Base-by-base conservation (phyloP, 2,329 filamentous ascomycete genomes). In the Eutypa lata region DNA sequence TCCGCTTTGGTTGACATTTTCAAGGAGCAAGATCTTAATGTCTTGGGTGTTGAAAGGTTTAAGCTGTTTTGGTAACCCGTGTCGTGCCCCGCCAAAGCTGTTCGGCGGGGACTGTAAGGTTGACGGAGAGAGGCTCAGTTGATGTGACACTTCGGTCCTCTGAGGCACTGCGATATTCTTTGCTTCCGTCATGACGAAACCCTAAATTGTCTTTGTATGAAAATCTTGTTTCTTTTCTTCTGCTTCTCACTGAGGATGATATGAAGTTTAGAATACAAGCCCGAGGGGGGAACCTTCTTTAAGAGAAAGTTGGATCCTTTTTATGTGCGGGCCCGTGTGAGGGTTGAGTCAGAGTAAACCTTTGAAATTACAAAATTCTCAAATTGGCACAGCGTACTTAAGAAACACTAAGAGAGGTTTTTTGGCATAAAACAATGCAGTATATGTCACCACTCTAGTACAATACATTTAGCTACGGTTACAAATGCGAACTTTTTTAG, bases 1-100 rank as follows among this genome's bases (percentile, higher is more conserved):
- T 14, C 94, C 94, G 22, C 91, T 90, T 73, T 90, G 78, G 71
- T 99, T 99, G 67, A 99, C 90, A 73, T 97, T 99, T 71, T 99
- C 94, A 31, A 99, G 78, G 18, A 99, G 81, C 53, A 99, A 76
- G 52, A 99, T 96, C 77, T 97, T 97, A 75, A 99, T 91, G 68
- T 97, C 93, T 68, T 93, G 86, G 21, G 91, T 94, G 68, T 93
- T 88, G 75, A 99, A 99, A 16, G 94, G 94, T 77, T 97, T 97
- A 62, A 99, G 77, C 61, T 88, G 88, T 75, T 96, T 97, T 10
- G 76, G 67, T 43, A 76, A 73, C 35, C 71, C 70, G 40, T 69
- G 71, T 60, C 72, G 73, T 76, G 68, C 75, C 57, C 73, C 72
- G 60, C 79, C 76, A 73, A 81, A 81, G 74, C 86, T 88, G 54